phyloP scores from a whole-genome alignment of 306 rosid genomes.

The Quercus agrifolia region DNA sequence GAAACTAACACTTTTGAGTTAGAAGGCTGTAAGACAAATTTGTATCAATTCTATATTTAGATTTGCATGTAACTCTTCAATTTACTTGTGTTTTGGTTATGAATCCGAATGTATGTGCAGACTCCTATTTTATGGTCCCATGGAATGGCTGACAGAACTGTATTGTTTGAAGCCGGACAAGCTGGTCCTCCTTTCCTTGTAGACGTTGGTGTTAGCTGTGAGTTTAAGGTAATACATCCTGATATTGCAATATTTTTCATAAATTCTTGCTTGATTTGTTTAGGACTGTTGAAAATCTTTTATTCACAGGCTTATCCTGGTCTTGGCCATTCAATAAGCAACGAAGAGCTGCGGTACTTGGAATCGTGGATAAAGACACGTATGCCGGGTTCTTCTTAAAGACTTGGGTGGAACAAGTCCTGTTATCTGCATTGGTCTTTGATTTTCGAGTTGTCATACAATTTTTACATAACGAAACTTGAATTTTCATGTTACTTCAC shows the following conservation, averaged over 20 bases:
- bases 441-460: not conserved
- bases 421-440: not conserved
- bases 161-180: conserved; percentile 78
- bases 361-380: conserved; percentile 80
- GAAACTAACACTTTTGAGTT: not conserved
- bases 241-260: conserved; percentile 7
- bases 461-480: not conserved
- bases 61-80: not conserved
- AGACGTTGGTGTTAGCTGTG: conserved; percentile 55
- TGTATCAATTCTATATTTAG: not conserved
- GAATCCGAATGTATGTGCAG: conserved; percentile 35
- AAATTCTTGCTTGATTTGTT: not conserved
- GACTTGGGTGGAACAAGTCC: not conserved
- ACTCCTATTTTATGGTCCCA: conserved; percentile 77
- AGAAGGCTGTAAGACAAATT: not conserved
- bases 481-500: not conserved
- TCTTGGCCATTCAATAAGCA: conserved; percentile 61
- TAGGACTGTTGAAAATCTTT: not conserved
- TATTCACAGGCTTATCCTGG: conserved; percentile 69
- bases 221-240: conserved; percentile 56
- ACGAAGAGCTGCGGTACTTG: conserved; percentile 60
- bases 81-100: not conserved
- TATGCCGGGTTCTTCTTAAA: conserved; percentile 53
- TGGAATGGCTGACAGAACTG: conserved; percentile 64
- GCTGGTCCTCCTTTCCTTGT: conserved; percentile 76